Conservation (phyloP, 1,139 yeast genomes). For the Yamadazyma membranifaciens region DNA sequence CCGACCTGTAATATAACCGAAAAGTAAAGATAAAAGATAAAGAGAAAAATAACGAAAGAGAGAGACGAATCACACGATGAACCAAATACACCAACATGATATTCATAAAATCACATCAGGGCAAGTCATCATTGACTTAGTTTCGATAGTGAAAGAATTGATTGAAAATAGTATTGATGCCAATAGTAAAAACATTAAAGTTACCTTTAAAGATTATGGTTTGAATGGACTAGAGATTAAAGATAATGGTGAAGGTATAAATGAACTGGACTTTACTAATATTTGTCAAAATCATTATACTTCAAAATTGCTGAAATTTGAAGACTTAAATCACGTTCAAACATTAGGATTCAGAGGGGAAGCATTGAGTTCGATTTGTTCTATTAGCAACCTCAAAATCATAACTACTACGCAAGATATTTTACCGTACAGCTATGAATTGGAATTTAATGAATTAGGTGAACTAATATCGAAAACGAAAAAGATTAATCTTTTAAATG, state of each 20-base stretch:
- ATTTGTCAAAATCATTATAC: conserved; percentile 77
- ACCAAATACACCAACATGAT: conserved; percentile 43
- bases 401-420: conserved; percentile 51
- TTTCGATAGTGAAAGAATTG: conserved; percentile 78
- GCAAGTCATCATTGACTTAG: conserved; percentile 81
- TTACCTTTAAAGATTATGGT: conserved; percentile 69
- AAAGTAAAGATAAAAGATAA: too few relatives aligned
- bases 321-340: conserved; percentile 49
- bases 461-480: conserved; percentile 29
- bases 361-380: conserved; percentile 73
- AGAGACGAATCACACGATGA: conserved; percentile 13
- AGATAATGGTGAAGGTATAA: conserved; percentile 82
- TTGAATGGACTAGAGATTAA: conserved; percentile 64
- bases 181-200: conserved; percentile 60
- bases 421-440: conserved; percentile 56
- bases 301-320: conserved; percentile 65
- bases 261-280: conserved; percentile 51
- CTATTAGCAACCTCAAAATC: conserved; percentile 54
- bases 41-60: too few relatives aligned
- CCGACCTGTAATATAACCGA: too few relatives aligned
- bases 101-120: conserved; percentile 84
- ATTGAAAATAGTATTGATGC: conserved; percentile 90
- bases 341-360: conserved; percentile 87
- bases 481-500: conserved; percentile 43
- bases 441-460: conserved; percentile 59